A percentile compares a stretch with the other conserved stretches of the same genome.
phyloP scores from a whole-genome alignment of 2,329 filamentous ascomycete genomes.

The Clarireedia hainanense region DNA sequence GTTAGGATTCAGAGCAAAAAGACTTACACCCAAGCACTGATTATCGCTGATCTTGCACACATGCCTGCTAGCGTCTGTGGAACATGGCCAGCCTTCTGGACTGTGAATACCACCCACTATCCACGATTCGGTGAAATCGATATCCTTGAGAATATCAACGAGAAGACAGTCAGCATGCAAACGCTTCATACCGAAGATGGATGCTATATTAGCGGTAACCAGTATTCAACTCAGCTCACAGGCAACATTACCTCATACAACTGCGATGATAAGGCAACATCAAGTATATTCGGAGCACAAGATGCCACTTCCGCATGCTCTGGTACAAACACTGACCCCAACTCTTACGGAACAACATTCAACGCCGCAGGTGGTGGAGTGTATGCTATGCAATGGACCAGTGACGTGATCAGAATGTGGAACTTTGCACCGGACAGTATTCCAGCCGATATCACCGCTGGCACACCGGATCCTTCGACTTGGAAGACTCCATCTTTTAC shows the following conservation, averaged over 20 bases:
- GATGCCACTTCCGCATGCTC: constrained; percentile 29
- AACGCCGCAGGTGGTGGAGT: constrained; percentile 58
- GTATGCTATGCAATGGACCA: constrained; percentile 64
- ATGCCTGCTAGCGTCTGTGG: constrained; percentile 62
- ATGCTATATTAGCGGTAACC: constrained; percentile 32
- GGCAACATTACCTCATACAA: constrained; percentile 14
- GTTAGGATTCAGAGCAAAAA: constrained; percentile 60
- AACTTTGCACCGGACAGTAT: constrained; percentile 60
- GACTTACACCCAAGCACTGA: constrained; percentile 54
- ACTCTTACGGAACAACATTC: constrained; percentile 48
- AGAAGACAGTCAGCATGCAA: constrained; percentile 49
- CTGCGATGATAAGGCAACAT: constrained; percentile 17
- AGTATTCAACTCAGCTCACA: not conserved
- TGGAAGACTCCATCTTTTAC: constrained; percentile 67
- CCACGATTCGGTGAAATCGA: constrained; percentile 48
- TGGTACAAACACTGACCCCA: constrained; percentile 32
- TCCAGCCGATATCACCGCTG: constrained; percentile 53
- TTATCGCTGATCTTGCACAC: constrained; percentile 61
- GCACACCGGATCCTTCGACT: constrained; percentile 48
- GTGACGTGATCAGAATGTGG: constrained; percentile 61
- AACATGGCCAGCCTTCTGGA: constrained; percentile 57
- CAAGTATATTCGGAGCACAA: constrained; percentile 30
- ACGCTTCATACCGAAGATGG: constrained; percentile 49
- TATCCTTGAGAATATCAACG: constrained; percentile 63
- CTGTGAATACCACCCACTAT: constrained; percentile 58